A percentile compares a stretch with the other conserved stretches of the same genome.
Evolutionary conservation across 352 stramenopile genomes (phyloP).

Genomic region (Globisporangium nunn): DNA sequence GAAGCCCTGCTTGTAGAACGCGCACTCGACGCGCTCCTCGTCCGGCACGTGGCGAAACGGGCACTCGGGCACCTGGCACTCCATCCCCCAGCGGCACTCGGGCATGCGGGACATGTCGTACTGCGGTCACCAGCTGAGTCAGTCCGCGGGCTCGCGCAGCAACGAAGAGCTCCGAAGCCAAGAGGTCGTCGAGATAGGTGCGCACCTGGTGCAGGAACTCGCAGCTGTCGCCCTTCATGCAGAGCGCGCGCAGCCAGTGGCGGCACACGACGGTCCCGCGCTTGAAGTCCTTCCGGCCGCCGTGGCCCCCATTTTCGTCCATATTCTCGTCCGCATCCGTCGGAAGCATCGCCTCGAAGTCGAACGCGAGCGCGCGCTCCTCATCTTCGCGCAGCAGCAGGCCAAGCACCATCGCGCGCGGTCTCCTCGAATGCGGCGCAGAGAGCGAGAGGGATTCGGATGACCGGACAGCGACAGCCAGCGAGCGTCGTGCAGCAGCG

Average conservation of each 20-base stretch:
- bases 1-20: conserved; percentile 98
- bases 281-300: conserved; percentile 84
- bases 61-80: conserved; percentile 96
- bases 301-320: conserved; percentile 25
- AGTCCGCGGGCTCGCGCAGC: neutral
- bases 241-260: conserved; percentile 96
- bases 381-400: conserved; percentile 75
- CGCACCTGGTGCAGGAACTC: conserved; percentile 91
- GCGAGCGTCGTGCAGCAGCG: no score
- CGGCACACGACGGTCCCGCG: conserved; percentile 94
- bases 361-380: conserved; percentile 70
- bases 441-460: no score
- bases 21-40: conserved; percentile 94
- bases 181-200: neutral
- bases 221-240: conserved; percentile 97
- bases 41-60: conserved; percentile 95
- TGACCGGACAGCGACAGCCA: no score
- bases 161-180: neutral
- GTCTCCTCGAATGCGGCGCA: no score
- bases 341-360: conserved; percentile 77
- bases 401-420: conserved; percentile 54
- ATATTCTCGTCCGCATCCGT: conserved; percentile 52
- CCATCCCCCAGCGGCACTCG: conserved; percentile 94
- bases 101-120: conserved; percentile 97
- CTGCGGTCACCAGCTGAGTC: conserved; percentile 13